Conservation (phyloP, 2,329 filamentous ascomycete species). For the Gyromitra esculenta region DNA sequence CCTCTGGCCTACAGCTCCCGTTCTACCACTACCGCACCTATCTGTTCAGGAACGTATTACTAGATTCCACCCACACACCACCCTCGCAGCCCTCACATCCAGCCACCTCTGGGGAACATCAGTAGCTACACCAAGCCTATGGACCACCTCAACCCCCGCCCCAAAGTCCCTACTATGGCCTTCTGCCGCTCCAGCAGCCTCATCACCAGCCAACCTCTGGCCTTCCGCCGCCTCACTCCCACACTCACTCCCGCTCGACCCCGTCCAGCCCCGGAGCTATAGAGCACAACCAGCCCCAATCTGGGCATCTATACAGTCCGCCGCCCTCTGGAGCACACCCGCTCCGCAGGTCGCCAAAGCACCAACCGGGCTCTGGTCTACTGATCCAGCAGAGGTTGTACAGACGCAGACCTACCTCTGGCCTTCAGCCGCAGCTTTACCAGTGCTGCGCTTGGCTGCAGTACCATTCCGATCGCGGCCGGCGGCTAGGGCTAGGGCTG, state of each 20-base stretch:
- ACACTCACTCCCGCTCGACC: background rate
- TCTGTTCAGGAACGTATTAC: background rate
- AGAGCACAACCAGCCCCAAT: background rate
- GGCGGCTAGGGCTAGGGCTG: background rate
- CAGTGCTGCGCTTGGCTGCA: background rate
- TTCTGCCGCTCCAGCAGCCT: background rate
- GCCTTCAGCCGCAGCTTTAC: slow-evolving; percentile 1
- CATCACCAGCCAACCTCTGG: background rate
- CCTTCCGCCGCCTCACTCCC: background rate
- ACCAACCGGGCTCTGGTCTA: background rate
- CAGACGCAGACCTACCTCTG: background rate
- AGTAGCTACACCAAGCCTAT: background rate
- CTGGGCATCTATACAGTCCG: background rate
- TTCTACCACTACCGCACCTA: background rate
- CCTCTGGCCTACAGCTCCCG: background rate
- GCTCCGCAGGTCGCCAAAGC: background rate
- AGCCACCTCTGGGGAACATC: background rate
- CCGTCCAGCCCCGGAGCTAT: no score
- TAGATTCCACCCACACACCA: background rate
- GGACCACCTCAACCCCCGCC: background rate
- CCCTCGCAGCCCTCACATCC: background rate
- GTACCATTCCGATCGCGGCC: background rate
- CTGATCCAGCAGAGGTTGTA: background rate
- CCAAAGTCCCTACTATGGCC: background rate
- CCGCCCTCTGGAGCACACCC: background rate